A percentile compares a stretch with the other conserved stretches of the same genome.
phyloP scores from a whole-genome alignment of 1,284 basidiomycete genomes.

The Xerocomus nothofagi region DNA sequence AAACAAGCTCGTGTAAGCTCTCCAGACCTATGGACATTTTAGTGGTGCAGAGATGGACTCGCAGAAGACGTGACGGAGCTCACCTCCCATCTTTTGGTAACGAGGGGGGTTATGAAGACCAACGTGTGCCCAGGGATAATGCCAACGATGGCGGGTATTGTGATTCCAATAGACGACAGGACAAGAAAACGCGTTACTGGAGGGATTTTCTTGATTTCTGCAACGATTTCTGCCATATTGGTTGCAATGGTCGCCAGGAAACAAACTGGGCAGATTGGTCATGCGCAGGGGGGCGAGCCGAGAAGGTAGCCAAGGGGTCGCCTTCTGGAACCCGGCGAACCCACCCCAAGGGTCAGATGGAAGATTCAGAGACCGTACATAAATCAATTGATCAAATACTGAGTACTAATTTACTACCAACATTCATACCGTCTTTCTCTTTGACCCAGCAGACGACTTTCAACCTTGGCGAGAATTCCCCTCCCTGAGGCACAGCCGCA shows the following conservation, averaged over 20 bases:
- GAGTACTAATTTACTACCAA: no score
- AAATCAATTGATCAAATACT: no score
- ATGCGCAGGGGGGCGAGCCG: no score
- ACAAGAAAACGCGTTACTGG: constrained; percentile 80
- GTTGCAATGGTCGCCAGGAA: no score
- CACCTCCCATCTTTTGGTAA: constrained; percentile 56
- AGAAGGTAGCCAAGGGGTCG: no score
- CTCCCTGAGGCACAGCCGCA: neutral
- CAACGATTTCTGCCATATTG: constrained; percentile 38
- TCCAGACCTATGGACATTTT: constrained; percentile 60
- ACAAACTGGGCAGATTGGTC: no score
- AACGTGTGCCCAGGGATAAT: constrained; percentile 57
- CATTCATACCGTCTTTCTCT: no score
- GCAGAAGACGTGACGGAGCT: constrained; percentile 22
- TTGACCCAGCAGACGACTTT: no score
- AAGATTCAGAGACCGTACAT: no score
- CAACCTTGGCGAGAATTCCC: neutral
- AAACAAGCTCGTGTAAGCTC: constrained; percentile 77
- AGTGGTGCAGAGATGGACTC: constrained; percentile 2
- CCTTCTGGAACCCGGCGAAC: no score
- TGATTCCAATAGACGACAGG: constrained; percentile 59
- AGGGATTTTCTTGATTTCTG: constrained; percentile 79
- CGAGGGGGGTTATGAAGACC: constrained; percentile 53
- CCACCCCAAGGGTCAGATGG: no score
- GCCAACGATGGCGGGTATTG: constrained; percentile 60